These are phyloP conservation scores for Trichoderma afroharzianum DNA, from an alignment of 2,329 filamentous ascomycete species.

Conservation along the genomic window DNA sequence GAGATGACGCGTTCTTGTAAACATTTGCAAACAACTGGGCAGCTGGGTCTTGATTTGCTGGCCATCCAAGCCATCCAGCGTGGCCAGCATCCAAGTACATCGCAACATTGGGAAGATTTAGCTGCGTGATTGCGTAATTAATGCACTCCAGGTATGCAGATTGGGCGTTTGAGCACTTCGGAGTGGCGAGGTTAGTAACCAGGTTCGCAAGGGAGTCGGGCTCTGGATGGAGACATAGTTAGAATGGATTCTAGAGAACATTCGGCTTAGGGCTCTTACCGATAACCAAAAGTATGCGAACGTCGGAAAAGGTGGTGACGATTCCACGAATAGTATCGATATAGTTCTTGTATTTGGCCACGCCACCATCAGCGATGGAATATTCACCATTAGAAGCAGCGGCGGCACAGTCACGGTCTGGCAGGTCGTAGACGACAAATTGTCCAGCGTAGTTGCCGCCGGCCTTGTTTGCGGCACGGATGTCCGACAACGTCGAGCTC, in stretches of 20 bases:
- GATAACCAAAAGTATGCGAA: neutral
- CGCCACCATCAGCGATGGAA: neutral
- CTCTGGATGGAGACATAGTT: neutral
- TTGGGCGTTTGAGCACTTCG: constrained; percentile 1
- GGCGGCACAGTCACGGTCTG: constrained; percentile 4
- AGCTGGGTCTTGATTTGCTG: neutral
- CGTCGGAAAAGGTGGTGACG: neutral
- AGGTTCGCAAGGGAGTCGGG: constrained; percentile 7
- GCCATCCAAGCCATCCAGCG: constrained; percentile 10
- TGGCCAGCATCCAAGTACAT: constrained; percentile 8
- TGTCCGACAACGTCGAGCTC: neutral
- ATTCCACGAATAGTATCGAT: constrained; percentile 1
- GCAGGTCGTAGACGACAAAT: constrained; percentile 6
- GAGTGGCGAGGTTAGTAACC: neutral
- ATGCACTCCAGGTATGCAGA: neutral
- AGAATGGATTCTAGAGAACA: neutral
- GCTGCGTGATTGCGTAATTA: neutral
- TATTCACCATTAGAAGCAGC: constrained; percentile 1
- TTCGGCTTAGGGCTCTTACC: neutral
- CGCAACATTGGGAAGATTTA: neutral
- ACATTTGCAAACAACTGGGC: constrained; percentile 2
- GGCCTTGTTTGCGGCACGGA: neutral
- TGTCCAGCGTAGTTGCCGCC: constrained; percentile 9
- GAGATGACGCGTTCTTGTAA: constrained; percentile 6
- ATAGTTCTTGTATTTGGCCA: constrained; percentile 4